These are phyloP conservation scores for Globisporangium irregulare DNA, from an alignment of 352 stramenopile genomes.

Conservation along the genomic window DNA sequence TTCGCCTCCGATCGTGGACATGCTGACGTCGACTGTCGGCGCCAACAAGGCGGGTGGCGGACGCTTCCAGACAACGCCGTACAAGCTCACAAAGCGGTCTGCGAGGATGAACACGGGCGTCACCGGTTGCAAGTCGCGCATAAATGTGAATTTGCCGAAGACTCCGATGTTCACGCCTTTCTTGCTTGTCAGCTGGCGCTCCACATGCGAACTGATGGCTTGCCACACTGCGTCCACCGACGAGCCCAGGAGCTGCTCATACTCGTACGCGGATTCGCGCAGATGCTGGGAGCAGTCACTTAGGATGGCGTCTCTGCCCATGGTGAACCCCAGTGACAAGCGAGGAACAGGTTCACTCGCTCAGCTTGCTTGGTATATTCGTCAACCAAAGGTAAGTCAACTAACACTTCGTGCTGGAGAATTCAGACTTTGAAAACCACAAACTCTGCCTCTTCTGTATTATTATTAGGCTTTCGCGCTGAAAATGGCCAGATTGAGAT, in stretches of 20 bases:
- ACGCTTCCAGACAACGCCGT: slow-evolving; percentile 38
- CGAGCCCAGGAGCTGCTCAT: slow-evolving; percentile 48
- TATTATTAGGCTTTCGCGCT: not conserved
- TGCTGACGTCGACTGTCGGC: slow-evolving; percentile 37
- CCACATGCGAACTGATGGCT: slow-evolving; percentile 29
- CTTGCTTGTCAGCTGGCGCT: slow-evolving; percentile 33
- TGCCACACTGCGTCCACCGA: slow-evolving; percentile 49
- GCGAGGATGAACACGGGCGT: slow-evolving; percentile 47
- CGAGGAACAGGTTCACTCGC: not conserved
- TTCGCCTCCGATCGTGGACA: slow-evolving; percentile 43
- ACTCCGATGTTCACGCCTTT: slow-evolving; percentile 40
- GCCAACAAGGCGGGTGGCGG: slow-evolving; percentile 44
- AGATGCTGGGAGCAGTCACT: slow-evolving; percentile 50
- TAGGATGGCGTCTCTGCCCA: slow-evolving; percentile 25
- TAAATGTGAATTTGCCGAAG: slow-evolving; percentile 61
- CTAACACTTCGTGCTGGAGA: not conserved
- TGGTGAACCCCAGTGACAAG: not conserved
- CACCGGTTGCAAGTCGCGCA: slow-evolving; percentile 31
- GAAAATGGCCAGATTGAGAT: not conserved
- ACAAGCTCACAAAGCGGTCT: slow-evolving; percentile 43
- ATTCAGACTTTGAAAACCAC: not conserved
- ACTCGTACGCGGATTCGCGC: slow-evolving; percentile 47
- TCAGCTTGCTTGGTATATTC: slow-evolving; percentile 4
- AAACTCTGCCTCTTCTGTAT: not conserved
- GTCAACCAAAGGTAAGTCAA: slow-evolving; percentile 8